These are phyloP conservation scores for Paraphoma chrysanthemicola DNA, from an alignment of 2,329 filamentous ascomycete genomes.

Conservation along the genomic window DNA sequence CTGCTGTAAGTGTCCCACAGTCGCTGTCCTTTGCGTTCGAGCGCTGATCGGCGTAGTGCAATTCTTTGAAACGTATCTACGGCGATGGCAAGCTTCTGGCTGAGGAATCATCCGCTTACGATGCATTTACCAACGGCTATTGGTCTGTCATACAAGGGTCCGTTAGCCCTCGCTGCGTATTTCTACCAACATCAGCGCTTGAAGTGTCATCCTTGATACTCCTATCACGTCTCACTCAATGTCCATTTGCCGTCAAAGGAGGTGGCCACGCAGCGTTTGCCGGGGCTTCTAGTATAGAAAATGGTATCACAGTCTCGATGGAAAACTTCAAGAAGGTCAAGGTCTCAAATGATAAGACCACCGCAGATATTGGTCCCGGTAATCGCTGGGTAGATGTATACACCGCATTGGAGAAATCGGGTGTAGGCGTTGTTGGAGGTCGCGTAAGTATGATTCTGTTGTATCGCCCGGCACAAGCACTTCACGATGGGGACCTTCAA, in stretches of 20 bases:
- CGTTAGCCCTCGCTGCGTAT: constrained; percentile 34
- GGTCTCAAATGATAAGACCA: constrained; percentile 29
- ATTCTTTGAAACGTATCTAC: constrained; percentile 28
- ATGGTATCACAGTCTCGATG: constrained; percentile 54
- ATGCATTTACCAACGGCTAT: constrained; percentile 27
- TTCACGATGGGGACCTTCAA: too few species aligned
- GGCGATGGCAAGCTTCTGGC: constrained; percentile 22
- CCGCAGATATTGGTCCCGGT: constrained; percentile 39
- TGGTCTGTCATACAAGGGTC: constrained; percentile 38
- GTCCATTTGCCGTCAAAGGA: constrained; percentile 53
- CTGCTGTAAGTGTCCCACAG: constrained; percentile 25
- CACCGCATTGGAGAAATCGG: constrained; percentile 26
- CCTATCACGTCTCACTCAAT: constrained; percentile 31
- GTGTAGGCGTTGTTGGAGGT: constrained; percentile 41
- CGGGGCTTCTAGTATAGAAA: constrained; percentile 51
- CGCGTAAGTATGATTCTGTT: constrained; percentile 34
- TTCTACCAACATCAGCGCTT: constrained; percentile 25
- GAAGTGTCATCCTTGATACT: constrained; percentile 30
- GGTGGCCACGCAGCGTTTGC: constrained; percentile 53
- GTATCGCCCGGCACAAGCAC: too few species aligned
- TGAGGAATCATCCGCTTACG: constrained; percentile 21
- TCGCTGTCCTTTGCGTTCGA: background rate
- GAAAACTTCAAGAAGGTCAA: constrained; percentile 36
- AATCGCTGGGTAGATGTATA: constrained; percentile 47
- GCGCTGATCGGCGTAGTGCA: constrained; percentile 25